These are phyloP conservation scores for Tanozyma kutaoensis DNA, from an alignment of 805 yeast genomes.

Conservation along the genomic window DNA sequence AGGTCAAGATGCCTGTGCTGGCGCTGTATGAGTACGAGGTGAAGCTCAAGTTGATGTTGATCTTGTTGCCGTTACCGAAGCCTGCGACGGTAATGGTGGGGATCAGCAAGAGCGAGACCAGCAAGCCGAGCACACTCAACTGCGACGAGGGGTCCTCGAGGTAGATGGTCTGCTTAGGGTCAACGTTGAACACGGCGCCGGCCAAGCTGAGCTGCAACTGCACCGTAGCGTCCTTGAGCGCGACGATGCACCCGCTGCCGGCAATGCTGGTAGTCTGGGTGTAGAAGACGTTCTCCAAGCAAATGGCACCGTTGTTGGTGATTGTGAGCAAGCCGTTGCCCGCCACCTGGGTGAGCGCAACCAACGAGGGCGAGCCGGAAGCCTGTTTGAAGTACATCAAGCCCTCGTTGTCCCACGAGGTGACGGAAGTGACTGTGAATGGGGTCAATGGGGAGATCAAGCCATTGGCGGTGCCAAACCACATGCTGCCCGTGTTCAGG, in stretches of 20 bases:
- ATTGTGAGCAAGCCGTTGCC: conserved; percentile 4
- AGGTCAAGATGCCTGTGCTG: not conserved
- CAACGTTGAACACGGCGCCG: not conserved
- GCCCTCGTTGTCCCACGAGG: conserved; percentile 2
- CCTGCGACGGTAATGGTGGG: not conserved
- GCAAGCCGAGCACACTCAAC: conserved; percentile 5
- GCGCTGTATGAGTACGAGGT: not conserved
- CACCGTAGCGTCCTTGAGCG: conserved; percentile 1
- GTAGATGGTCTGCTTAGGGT: conserved; percentile 1
- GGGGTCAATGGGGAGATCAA: conserved; percentile 2
- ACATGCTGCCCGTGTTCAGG: conserved; percentile 12
- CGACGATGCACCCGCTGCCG: conserved; percentile 13
- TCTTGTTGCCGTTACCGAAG: conserved; percentile 1
- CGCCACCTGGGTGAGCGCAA: conserved; percentile 1
- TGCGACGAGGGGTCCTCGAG: conserved; percentile 1
- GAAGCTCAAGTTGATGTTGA: not conserved
- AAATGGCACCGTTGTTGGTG: conserved; percentile 14
- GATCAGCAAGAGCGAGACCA: not conserved
- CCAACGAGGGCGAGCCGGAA: conserved; percentile 6
- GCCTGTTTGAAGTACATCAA: conserved; percentile 5
- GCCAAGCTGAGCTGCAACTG: not conserved
- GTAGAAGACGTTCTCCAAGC: conserved; percentile 11
- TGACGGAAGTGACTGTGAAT: conserved; percentile 1
- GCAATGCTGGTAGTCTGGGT: conserved; percentile 8
- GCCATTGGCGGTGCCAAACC: conserved; percentile 9